Evolutionary conservation across 371 early-diverging fungal species (phyloP), one percentile per base, ranked within the genome.

Genomic region (Mucor saturninus): DNA sequence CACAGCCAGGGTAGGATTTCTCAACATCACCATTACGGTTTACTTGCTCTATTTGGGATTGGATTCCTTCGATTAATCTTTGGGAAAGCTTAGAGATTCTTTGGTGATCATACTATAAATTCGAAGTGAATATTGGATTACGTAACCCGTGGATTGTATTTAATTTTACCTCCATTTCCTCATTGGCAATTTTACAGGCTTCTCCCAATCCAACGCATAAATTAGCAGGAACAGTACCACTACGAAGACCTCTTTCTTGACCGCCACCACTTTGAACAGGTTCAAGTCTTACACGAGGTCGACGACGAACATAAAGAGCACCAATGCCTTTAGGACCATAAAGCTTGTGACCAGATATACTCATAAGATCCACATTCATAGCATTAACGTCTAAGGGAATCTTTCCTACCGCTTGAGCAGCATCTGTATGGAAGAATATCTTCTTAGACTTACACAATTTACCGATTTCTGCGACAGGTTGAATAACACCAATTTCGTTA

Each of bases 261-360:
- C 99, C 99, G 71, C 99, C 99, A 56, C 99, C 99, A 46, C 91
- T 91, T 65, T 95, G 85, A 54, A 99, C 78, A 9, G 99, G 94
- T 61, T 94, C 93, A 30, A 99, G 77, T 56, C 99, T 88, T 40
- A 99, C 98, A 60, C 99, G 85, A 9, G 99, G 99, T 54, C 97
- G 84, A 67, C 99, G 89, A 46, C 99, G 91, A 13, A 98, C 95
- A 75, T 96, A 99, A 15, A 99, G 72, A 6, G 99, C 99, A 45
- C 99, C 99, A 42, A 94, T 79, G 48, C 99, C 99, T 80, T 99
- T 99, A 43, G 99, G 99, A 11, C 99, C 99, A 69, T 99, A 99
- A 40, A 99, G 74, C 78, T 99, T 99, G 79, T 99, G 99, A 14
- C 99, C 99, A 26, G 95, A 95, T 49, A 99, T 95, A 67, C 95